Conservation (phyloP, 2,329 filamentous ascomycete genomes). For the Aspergillus viridinutans region DNA sequence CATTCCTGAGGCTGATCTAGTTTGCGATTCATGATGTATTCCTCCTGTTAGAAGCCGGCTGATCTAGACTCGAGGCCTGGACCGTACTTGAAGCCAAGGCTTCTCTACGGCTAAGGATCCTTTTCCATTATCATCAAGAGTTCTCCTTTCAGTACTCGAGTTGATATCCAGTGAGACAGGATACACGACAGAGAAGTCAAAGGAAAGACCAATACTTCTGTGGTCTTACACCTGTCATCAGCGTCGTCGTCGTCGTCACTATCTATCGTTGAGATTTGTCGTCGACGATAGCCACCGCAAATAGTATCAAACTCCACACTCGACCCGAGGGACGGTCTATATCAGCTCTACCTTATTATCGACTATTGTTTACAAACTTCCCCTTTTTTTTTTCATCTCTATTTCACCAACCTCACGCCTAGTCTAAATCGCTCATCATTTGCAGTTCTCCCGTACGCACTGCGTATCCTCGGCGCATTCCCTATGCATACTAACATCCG, state of each 20-base stretch:
- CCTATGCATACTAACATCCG: background rate
- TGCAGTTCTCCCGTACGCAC: background rate
- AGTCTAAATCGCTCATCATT: background rate
- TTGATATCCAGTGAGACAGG: background rate
- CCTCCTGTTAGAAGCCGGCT: slow-evolving; percentile 9
- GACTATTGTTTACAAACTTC: background rate
- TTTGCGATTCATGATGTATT: slow-evolving; percentile 5
- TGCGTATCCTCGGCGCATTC: background rate
- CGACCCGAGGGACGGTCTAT: background rate
- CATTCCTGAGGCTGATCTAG: background rate
- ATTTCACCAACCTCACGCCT: background rate
- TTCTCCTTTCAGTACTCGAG: background rate
- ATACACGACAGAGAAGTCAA: background rate
- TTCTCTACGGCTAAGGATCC: slow-evolving; percentile 7
- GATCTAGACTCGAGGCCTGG: slow-evolving; percentile 12
- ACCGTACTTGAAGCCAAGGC: slow-evolving; percentile 13
- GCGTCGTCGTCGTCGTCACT: background rate
- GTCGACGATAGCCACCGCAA: background rate
- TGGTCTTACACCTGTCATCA: background rate
- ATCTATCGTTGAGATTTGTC: background rate
- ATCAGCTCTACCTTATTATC: background rate
- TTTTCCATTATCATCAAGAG: slow-evolving; percentile 4
- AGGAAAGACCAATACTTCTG: background rate
- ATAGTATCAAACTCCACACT: background rate
- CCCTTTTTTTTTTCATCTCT: background rate